Evolutionary conservation across 1,284 basidiomycete species (phyloP).

Genomic region (Cryptococcus amylolentus): DNA sequence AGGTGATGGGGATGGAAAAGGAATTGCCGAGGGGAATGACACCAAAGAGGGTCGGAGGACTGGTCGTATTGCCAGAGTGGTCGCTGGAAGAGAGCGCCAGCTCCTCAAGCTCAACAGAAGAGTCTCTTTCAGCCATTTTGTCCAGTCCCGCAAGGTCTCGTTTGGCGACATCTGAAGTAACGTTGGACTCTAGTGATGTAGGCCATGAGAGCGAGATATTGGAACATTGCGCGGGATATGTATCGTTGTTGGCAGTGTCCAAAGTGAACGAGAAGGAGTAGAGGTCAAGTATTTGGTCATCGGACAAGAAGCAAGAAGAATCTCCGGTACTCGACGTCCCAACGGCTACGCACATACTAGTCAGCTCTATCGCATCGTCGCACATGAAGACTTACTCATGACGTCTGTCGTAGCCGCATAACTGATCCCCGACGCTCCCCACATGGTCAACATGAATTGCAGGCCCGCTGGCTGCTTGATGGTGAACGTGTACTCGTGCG

Average conservation of each 20-base stretch:
- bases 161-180: slow-evolving; percentile 15
- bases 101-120: not conserved
- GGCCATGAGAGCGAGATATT: slow-evolving; percentile 46
- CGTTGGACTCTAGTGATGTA: slow-evolving; percentile 37
- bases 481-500: slow-evolving; percentile 30
- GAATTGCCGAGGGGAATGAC: slow-evolving; percentile 48
- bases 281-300: slow-evolving; percentile 32
- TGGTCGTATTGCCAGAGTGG: slow-evolving; percentile 40
- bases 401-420: slow-evolving; percentile 45
- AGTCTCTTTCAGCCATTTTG: too few relatives aligned
- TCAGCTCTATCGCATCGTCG: not conserved
- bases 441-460: slow-evolving; percentile 43
- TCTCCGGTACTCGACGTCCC: slow-evolving; percentile 14
- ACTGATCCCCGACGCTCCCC: slow-evolving; percentile 43
- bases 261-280: slow-evolving; percentile 47
- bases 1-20: slow-evolving; percentile 45
- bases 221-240: slow-evolving; percentile 42
- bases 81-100: slow-evolving; percentile 18
- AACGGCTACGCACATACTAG: slow-evolving; percentile 21
- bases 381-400: slow-evolving; percentile 29
- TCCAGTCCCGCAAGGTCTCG: not conserved
- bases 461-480: slow-evolving; percentile 38
- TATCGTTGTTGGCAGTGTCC: slow-evolving; percentile 17
- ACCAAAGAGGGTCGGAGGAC: slow-evolving; percentile 45
- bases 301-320: slow-evolving; percentile 35